Evolutionary conservation across 176 grass and related monocot genomes (phyloP), one percentile per base, ranked within the genome.

Genomic region (Phragmites australis): DNA sequence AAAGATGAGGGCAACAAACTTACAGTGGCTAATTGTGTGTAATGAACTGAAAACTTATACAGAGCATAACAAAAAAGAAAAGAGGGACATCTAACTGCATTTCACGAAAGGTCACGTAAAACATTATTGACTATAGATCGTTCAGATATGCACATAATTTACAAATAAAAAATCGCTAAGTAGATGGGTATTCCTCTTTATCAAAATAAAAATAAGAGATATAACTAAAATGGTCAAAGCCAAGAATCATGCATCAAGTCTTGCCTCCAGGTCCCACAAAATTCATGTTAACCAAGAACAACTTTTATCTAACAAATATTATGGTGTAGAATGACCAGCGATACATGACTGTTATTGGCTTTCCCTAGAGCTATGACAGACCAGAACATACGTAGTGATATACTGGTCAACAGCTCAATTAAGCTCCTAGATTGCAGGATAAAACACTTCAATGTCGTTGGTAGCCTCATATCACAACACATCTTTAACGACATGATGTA

Each of bases 1-100:
- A 73, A 85, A 72, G 30, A 43, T 65, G 30, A 83, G 68, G 4
- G 46, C 8, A 27, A 88, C 22, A 65, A 72, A 26, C 15, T 4
- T 41, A 12, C 12, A 37, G 49, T 54, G n/a, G 18, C 18, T 16
- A 6, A 37, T 30, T 17, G 8, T 29, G 23, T 29, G 5, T 13
- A 40, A 48, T 18, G 12, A 75, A 52, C 47, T 72, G 69, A 27
- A 51, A 19, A 32, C 46, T 47, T 70, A 3, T 15, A 29, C 23
- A 26, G 12, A 27, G n/a, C 22, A 57, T 12, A 61, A 16, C 5
- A 23, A 60, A 48, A 9, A 8, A 49, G n/a, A 31, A 27, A 26
- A 21, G 18, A 62, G 42, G 42, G 13, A 31, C 18, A 63, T 62
- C 17, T 32, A 16, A 31, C 9, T 48, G 43, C 43, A 77, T 10